These are phyloP conservation scores for Diaporthe sp. DNA, from an alignment of 2,329 filamentous ascomycete genomes.

Conservation along the genomic window DNA sequence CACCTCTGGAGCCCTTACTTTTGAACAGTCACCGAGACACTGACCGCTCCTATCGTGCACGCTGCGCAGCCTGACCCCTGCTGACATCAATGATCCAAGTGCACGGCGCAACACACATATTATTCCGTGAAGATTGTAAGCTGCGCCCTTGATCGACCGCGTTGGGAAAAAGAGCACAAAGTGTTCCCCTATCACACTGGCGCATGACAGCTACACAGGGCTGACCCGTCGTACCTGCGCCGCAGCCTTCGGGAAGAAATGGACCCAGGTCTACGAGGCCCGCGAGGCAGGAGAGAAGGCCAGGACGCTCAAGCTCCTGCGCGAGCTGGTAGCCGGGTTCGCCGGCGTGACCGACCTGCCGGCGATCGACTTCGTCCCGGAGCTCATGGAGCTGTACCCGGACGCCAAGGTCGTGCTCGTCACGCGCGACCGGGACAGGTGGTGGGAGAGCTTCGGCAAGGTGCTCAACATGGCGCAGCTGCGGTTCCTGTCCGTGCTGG, in stretches of 20 bases:
- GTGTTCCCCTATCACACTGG: not conserved
- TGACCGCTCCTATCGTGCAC: not conserved
- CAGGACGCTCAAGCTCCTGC: slow-evolving; percentile 41
- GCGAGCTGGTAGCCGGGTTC: slow-evolving; percentile 51
- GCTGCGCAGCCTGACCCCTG: not conserved
- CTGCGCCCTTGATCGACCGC: no score
- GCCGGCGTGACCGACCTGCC: slow-evolving; percentile 57
- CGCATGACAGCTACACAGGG: not conserved
- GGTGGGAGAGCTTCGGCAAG: slow-evolving; percentile 45
- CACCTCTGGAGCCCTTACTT: not conserved
- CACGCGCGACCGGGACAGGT: slow-evolving; percentile 46
- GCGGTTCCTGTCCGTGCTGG: slow-evolving; percentile 9
- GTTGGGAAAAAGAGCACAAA: no score
- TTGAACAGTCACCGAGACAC: no score
- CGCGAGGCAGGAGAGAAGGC: slow-evolving; percentile 4
- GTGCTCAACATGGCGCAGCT: not conserved
- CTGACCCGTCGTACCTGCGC: not conserved
- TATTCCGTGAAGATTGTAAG: slow-evolving; percentile 16
- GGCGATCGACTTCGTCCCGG: slow-evolving; percentile 52
- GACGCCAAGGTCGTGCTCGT: slow-evolving; percentile 57
- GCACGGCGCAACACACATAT: slow-evolving; percentile 21
- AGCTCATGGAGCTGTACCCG: slow-evolving; percentile 57
- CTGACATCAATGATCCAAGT: not conserved
- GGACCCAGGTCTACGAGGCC: slow-evolving; percentile 19
- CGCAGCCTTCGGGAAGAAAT: not conserved